These are phyloP conservation scores for Climacium dendroides DNA, from an alignment of 225 moss, liverwort and hornwort genomes.

Conservation along the genomic window DNA sequence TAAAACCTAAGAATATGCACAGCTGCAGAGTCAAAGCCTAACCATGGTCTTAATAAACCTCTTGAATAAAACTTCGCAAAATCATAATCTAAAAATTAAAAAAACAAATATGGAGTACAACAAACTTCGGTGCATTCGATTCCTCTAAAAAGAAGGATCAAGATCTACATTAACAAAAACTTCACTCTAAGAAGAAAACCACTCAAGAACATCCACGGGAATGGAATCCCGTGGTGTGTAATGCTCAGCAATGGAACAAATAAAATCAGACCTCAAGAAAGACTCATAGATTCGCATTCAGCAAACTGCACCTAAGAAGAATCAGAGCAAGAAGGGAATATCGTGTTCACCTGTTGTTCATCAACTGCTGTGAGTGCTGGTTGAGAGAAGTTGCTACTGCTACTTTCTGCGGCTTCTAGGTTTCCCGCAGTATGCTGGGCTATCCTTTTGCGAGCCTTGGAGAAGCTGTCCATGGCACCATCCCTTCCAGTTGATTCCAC, in stretches of 20 bases:
- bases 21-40: not conserved
- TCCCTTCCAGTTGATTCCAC: constrained; percentile 47
- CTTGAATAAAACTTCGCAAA: not conserved
- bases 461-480: constrained; percentile 82
- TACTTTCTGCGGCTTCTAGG: constrained; percentile 3
- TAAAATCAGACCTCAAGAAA: not conserved
- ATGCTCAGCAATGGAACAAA: not conserved
- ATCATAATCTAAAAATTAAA: not conserved
- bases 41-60: not conserved
- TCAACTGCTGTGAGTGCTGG: constrained; percentile 25
- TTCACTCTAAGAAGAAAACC: not conserved
- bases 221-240: not conserved
- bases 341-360: constrained; percentile 45
- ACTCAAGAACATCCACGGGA: not conserved
- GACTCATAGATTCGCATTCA: not conserved
- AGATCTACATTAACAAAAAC: not conserved
- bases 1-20: not conserved
- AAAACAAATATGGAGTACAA: not conserved
- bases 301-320: not conserved
- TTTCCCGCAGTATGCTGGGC: constrained; percentile 19
- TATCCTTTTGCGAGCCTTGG: constrained; percentile 82
- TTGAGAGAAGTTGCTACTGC: constrained; percentile 10
- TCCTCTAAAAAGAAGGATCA: not conserved
- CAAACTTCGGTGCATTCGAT: not conserved
- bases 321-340: not conserved